Evolutionary conservation across 2,329 filamentous ascomycete genomes (phyloP), one percentile per base, ranked within the genome.

Genomic region (Alternaria hordeiaustralica): DNA sequence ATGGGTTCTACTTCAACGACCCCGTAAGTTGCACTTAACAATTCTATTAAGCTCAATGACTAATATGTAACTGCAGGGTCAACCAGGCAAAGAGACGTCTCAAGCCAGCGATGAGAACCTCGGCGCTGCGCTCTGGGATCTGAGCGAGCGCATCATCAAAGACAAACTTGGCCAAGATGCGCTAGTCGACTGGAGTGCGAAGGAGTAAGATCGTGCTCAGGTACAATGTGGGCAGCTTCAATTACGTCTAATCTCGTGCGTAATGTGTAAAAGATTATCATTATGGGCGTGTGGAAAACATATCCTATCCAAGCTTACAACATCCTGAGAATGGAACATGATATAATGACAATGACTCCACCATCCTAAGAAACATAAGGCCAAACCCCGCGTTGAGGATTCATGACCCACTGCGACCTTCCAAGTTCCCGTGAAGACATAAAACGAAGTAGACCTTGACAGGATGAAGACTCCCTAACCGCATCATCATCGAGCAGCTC

Each of bases 1-100:
- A 84, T 51, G 82, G 82, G 0, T 80, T 70, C 8, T 84, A 84
- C 63, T 82, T 84, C 55, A 75, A 60, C 5, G 82, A 84, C 53
- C 79, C 76, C 0, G 71, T 46, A 30, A 44, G 53, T 33, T 36
- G 33, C 7, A 4, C 13, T 36, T 36, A 15, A 15, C 12, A 33
- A 33, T 6, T 12, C 20, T 55, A 12, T 25, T 25, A 33, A 6
- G n/a, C 12, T 10, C 23, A 12, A 20, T 26, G 20, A 53, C 49
- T 53, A 5, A 53, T 10, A 15, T 6, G 20, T n/a, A 8, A 15
- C 23, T 43, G 33, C 43, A 55, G 43, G 36, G 75, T 2, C 64
- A 78, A 63, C 74, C 75, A 0, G 82, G 82, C 0, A 79, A 82
- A 36, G 81, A 82, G 58, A 76, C 76, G 1, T 64, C 68, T 0